Evolutionary conservation across 768 basidiomycete genomes (phyloP), one percentile per base, ranked within the genome.

Genomic region (Rhodocollybia butyracea): DNA sequence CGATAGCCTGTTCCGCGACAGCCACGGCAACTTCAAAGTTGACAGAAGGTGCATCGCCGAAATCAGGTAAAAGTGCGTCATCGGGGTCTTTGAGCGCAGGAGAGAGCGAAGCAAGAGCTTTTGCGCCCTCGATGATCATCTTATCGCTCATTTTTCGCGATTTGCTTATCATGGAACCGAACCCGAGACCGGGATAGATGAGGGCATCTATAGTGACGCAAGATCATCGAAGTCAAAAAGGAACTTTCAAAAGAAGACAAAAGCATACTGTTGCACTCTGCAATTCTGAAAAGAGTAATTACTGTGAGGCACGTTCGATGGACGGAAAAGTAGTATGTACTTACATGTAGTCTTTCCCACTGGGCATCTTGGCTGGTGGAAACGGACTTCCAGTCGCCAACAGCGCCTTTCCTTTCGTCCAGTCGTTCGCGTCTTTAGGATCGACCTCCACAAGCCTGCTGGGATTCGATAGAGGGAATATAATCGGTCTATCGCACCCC

Each of bases 311-410:
- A n/a, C n/a, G n/a, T n/a, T n/a, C n/a, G n/a, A n/a, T n/a, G n/a
- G n/a, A n/a, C n/a, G n/a, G 11, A 38, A 51, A 24, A 29, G 51
- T n/a, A 27, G 30, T 3, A 41, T 27, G n/a, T 6, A 70, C 85
- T 62, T 60, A 88, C 88, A 78, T 65, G 63, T 86, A 88, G 36
- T 84, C 76, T 68, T 83, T 84, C 43, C 87, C 83, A 53, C 78
- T 78, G 5, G 81, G 79, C 73, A 83, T 80, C 69, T 82, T 80
- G 29, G 85, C 86, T 26, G 83, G 83, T 7, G 82, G 82, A 75
- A 94, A 95, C 2, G 91, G 91, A 55, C 87, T 89, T 19, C 92
- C 93, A 11, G 89, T 93, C 1, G 91, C 91, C 50, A 94, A 73
- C 48, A 95, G 70, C 10, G 91, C 93, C 62, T 80, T 82, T 3